These are phyloP conservation scores for Nakazawaea peltata DNA, from an alignment of 805 yeast species.

Conservation along the genomic window DNA sequence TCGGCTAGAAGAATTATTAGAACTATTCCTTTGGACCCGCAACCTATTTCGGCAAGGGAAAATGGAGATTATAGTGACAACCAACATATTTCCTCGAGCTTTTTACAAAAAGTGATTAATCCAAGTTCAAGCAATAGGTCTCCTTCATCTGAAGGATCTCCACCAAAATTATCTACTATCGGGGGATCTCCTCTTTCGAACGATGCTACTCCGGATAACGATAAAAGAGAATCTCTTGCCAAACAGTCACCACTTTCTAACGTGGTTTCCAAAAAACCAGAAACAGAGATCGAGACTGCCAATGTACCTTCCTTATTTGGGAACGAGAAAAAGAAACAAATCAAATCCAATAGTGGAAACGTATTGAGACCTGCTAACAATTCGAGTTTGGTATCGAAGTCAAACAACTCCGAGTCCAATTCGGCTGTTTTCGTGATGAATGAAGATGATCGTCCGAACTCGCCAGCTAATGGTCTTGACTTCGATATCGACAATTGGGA, in stretches of 20 bases:
- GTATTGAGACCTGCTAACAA: constrained; percentile 6
- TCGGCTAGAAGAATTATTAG: constrained; percentile 68
- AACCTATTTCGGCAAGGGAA: constrained; percentile 45
- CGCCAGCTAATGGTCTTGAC: constrained; percentile 8
- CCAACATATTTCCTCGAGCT: constrained; percentile 4
- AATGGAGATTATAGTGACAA: not conserved
- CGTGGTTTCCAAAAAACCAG: not conserved
- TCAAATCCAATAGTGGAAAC: constrained; percentile 3
- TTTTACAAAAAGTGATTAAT: constrained; percentile 10
- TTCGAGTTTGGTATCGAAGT: constrained; percentile 3
- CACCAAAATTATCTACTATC: constrained; percentile 5
- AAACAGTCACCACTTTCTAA: constrained; percentile 3
- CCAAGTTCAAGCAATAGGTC: constrained; percentile 4
- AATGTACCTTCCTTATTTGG: constrained; percentile 6
- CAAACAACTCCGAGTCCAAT: constrained; percentile 1
- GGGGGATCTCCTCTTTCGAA: constrained; percentile 5
- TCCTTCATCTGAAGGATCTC: constrained; percentile 6
- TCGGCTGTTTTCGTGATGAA: constrained; percentile 2
- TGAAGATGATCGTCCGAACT: constrained; percentile 2
- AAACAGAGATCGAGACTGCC: not conserved
- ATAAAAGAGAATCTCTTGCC: not conserved
- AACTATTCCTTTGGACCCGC: constrained; percentile 79
- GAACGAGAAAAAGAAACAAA: constrained; percentile 5
- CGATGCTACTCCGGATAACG: not conserved
- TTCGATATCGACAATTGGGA: constrained; percentile 25